A percentile compares a stretch with the other conserved stretches of the same genome.
phyloP scores from a whole-genome alignment of 1,139 yeast genomes.

The Nakaseomyces glabratus region DNA sequence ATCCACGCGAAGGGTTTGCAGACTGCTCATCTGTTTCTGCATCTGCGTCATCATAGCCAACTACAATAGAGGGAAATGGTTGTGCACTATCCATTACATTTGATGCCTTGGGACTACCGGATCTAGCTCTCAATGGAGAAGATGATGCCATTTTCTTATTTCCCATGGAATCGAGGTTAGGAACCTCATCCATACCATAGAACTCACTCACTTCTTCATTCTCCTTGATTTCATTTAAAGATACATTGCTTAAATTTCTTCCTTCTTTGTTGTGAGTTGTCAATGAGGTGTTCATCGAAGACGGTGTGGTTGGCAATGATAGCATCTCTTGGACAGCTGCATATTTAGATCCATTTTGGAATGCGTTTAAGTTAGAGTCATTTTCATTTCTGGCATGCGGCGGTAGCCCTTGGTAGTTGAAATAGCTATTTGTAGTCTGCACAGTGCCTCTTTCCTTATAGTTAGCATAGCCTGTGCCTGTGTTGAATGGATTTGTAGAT shows the following conservation, averaged over 20 bases:
- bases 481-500: constrained; percentile 13
- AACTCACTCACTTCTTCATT: constrained; percentile 26
- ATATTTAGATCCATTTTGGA: not conserved
- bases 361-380: constrained; percentile 10
- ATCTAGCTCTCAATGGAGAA: constrained; percentile 2
- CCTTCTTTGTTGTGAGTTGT: constrained; percentile 12
- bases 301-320: constrained; percentile 12
- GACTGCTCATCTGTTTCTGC: constrained; percentile 4
- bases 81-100: constrained; percentile 13
- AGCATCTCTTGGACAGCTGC: constrained; percentile 9
- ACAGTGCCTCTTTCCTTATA: constrained; percentile 8
- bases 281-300: constrained; percentile 11
- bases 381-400: constrained; percentile 19
- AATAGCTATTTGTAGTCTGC: constrained; percentile 12
- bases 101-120: not conserved
- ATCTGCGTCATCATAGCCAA: constrained; percentile 16
- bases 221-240: constrained; percentile 28
- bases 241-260: constrained; percentile 20
- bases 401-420: constrained; percentile 18
- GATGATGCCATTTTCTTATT: constrained; percentile 8
- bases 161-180: not conserved
- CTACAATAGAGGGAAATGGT: constrained; percentile 23
- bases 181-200: constrained; percentile 8
- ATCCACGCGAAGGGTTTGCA: constrained; percentile 5
- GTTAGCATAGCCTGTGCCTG: not conserved